phyloP scores from a whole-genome alignment of 2,329 filamentous ascomycete genomes.

The Clonostachys rhizophaga region DNA sequence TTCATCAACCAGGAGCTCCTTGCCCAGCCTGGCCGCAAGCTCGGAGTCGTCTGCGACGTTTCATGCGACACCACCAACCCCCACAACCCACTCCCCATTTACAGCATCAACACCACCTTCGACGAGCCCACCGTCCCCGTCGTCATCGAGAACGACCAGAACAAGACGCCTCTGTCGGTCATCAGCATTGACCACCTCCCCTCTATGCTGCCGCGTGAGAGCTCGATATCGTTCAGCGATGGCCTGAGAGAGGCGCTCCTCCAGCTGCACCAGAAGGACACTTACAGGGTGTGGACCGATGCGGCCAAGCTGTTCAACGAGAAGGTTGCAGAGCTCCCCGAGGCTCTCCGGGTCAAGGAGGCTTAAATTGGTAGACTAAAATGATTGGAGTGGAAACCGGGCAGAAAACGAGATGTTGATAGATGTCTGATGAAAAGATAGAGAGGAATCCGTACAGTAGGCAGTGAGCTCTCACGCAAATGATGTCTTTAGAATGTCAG shows the following conservation, averaged over 20 bases:
- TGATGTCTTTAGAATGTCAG: too few relatives aligned
- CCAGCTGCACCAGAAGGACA: slow-evolving; percentile 70
- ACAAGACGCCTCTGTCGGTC: slow-evolving; percentile 51
- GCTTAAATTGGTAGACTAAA: too few relatives aligned
- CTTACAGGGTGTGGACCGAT: slow-evolving; percentile 74
- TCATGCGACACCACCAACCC: slow-evolving; percentile 70
- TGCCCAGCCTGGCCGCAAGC: slow-evolving; percentile 57
- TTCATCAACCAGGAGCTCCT: slow-evolving; percentile 74
- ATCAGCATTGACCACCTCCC: slow-evolving; percentile 88
- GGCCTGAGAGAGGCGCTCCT: slow-evolving; percentile 75
- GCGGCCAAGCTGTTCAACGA: slow-evolving; percentile 82
- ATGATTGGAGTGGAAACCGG: too few relatives aligned
- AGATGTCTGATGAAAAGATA: too few relatives aligned
- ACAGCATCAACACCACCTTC: slow-evolving; percentile 81
- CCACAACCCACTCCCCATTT: slow-evolving; percentile 72
- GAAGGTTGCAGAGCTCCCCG: slow-evolving; percentile 68
- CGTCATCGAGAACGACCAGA: slow-evolving; percentile 44
- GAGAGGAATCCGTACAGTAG: too few relatives aligned
- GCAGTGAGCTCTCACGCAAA: too few relatives aligned
- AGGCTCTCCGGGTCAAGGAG: background rate
- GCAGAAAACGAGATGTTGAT: too few relatives aligned
- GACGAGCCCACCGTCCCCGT: slow-evolving; percentile 81
- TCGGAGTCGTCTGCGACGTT: slow-evolving; percentile 79
- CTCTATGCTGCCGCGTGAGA: slow-evolving; percentile 78
- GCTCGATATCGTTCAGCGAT: slow-evolving; percentile 78